These are phyloP conservation scores for Maudiozyma barnettii DNA, from an alignment of 805 yeast genomes.

Conservation along the genomic window DNA sequence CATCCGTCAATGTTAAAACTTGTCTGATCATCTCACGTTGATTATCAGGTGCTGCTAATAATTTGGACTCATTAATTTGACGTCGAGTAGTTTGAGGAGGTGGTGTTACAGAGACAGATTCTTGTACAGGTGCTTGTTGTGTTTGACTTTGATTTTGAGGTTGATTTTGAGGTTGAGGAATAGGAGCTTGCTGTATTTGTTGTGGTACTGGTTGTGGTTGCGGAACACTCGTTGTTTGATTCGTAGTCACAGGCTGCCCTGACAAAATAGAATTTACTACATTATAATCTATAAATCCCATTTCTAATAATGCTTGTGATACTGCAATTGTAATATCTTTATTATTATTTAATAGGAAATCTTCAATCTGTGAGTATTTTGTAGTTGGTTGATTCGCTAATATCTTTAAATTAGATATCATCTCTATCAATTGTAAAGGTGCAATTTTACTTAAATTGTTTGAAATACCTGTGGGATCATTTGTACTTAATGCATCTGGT, in stretches of 20 bases:
- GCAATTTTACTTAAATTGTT: slow-evolving; percentile 54
- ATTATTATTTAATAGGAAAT: slow-evolving; percentile 41
- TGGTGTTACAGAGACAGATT: slow-evolving; percentile 21
- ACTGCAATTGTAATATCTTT: slow-evolving; percentile 54
- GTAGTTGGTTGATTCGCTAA: slow-evolving; percentile 42
- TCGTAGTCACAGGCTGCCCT: not conserved
- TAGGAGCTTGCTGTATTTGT: slow-evolving; percentile 15
- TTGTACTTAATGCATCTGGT: slow-evolving; percentile 36
- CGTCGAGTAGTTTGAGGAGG: slow-evolving; percentile 5
- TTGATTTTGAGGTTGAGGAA: slow-evolving; percentile 31
- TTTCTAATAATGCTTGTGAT: slow-evolving; percentile 62
- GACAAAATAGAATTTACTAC: slow-evolving; percentile 43
- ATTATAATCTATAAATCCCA: slow-evolving; percentile 66
- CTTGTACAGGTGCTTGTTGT: slow-evolving; percentile 13
- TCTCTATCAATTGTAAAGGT: slow-evolving; percentile 61
- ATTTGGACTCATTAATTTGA: slow-evolving; percentile 35
- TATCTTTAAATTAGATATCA: slow-evolving; percentile 56
- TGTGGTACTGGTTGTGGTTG: not conserved
- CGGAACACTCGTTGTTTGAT: not conserved
- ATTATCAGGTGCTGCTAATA: slow-evolving; percentile 42
- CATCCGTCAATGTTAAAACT: slow-evolving; percentile 37
- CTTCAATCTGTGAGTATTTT: slow-evolving; percentile 39
- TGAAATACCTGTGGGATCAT: slow-evolving; percentile 44
- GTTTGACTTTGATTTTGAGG: slow-evolving; percentile 33
- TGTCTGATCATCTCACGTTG: slow-evolving; percentile 49